Evolutionary conservation across 345 rosid genomes (phyloP).

Genomic region (Populus davidiana): DNA sequence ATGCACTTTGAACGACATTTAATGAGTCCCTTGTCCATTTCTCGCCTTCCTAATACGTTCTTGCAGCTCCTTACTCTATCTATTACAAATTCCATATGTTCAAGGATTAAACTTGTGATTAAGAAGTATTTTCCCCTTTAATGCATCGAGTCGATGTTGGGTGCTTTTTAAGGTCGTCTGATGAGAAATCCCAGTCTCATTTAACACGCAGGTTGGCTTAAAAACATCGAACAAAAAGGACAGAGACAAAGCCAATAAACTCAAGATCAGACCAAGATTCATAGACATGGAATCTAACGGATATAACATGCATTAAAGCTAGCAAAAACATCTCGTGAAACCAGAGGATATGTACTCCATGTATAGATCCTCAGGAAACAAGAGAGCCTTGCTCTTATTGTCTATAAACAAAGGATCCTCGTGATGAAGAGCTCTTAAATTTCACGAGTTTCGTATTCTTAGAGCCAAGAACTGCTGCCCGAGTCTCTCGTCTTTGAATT

Average conservation of each 20-base stretch:
- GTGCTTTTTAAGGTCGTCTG: too few species aligned
- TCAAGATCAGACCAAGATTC: constrained; percentile 8
- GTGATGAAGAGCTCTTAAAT: constrained; percentile 88
- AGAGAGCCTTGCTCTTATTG: constrained; percentile 20
- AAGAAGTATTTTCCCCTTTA: too few species aligned
- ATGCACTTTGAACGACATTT: constrained; percentile 8
- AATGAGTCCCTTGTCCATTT: not conserved
- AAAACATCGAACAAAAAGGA: too few species aligned
- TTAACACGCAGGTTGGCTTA: too few species aligned
- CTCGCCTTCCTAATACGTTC: not conserved
- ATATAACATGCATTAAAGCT: constrained; percentile 34
- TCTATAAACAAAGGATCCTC: constrained; percentile 66
- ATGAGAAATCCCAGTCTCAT: too few species aligned
- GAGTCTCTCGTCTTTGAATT: constrained; percentile 31
- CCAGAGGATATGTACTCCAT: not conserved
- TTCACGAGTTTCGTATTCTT: constrained; percentile 89
- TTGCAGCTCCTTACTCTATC: not conserved
- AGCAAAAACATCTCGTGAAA: constrained; percentile 63
- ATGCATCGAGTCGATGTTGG: too few species aligned
- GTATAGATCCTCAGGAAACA: constrained; percentile 22
- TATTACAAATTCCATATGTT: not conserved
- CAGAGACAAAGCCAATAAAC: not conserved
- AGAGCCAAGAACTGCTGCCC: constrained; percentile 19
- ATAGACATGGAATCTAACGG: too few species aligned
- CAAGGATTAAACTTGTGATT: not conserved